These are phyloP conservation scores for Candida peoriensis DNA, from an alignment of 805 yeast genomes.

Conservation along the genomic window DNA sequence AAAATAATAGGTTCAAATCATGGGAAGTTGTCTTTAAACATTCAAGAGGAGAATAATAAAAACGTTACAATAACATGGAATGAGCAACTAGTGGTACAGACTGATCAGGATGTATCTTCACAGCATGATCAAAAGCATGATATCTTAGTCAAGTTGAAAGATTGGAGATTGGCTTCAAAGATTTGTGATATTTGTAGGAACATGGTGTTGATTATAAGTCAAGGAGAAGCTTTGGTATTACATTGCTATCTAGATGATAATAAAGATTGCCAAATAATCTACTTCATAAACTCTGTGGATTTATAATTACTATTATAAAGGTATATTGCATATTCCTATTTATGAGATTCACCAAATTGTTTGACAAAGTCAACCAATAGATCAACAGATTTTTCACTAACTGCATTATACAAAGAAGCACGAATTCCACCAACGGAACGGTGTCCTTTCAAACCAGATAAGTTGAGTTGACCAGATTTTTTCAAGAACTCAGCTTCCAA, in stretches of 20 bases:
- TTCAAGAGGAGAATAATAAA: slow-evolving; percentile 48
- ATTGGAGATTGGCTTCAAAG: slow-evolving; percentile 64
- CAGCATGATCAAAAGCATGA: slow-evolving; percentile 32
- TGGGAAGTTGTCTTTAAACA: slow-evolving; percentile 46
- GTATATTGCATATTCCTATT: slow-evolving; percentile 9
- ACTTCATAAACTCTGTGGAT: slow-evolving; percentile 40
- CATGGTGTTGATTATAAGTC: slow-evolving; percentile 52
- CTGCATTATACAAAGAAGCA: slow-evolving; percentile 9
- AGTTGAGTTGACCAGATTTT: slow-evolving; percentile 52
- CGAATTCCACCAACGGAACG: slow-evolving; percentile 12
- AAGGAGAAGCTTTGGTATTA: slow-evolving; percentile 54
- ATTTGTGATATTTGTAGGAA: slow-evolving; percentile 59
- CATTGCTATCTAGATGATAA: slow-evolving; percentile 64
- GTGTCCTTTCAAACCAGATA: slow-evolving; percentile 40
- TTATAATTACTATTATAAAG: too few species aligned
- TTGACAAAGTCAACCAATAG: slow-evolving; percentile 5
- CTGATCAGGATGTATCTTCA: slow-evolving; percentile 23
- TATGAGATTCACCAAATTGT: slow-evolving; percentile 37
- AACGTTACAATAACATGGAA: slow-evolving; percentile 58
- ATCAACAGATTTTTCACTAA: slow-evolving; percentile 7
- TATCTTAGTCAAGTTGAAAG: slow-evolving; percentile 49
- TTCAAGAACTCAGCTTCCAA: slow-evolving; percentile 66
- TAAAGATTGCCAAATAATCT: slow-evolving; percentile 60
- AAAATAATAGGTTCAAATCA: slow-evolving; percentile 43
- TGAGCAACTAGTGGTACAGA: slow-evolving; percentile 41